Percentiles rank a stretch among this genome's conserved stretches.
Conservation (phyloP, 2,329 filamentous ascomycete genomes). For the Microascus cirrosus region DNA sequence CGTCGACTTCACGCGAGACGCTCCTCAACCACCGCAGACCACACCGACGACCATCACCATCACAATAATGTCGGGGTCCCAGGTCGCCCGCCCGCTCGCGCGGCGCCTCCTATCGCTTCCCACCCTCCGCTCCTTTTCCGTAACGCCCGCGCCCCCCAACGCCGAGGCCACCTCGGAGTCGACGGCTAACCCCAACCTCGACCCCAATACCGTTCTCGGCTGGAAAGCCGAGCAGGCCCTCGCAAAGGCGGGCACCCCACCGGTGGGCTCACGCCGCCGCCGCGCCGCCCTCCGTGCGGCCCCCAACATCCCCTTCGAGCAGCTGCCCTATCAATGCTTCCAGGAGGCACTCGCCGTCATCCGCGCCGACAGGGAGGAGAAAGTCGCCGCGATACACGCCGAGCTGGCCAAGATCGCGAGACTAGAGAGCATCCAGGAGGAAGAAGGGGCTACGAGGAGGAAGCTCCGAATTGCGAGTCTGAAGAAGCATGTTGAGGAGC, state of each 20-base stretch:
- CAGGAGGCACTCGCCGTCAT: conserved; percentile 87
- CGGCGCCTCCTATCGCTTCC: conserved; percentile 34
- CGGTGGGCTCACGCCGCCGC: conserved; percentile 75
- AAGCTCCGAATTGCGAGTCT: conserved; percentile 58
- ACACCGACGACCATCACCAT: not conserved
- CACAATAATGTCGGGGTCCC: conserved; percentile 44
- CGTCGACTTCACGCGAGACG: not conserved
- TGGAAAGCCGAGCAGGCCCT: conserved; percentile 56
- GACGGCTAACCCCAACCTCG: conserved; percentile 30
- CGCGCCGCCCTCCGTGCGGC: conserved; percentile 58
- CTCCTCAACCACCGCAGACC: not conserved
- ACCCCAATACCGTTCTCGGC: conserved; percentile 59
- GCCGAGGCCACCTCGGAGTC: not conserved
- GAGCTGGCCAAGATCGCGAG: conserved; percentile 59
- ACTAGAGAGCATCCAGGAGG: conserved; percentile 38
- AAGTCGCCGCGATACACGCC: conserved; percentile 59
- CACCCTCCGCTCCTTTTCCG: conserved; percentile 20
- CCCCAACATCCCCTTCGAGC: conserved; percentile 72
- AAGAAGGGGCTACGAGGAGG: conserved; percentile 47
- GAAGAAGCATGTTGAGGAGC: conserved; percentile 57
- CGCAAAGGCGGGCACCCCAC: conserved; percentile 55
- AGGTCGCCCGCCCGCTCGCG: conserved; percentile 44
- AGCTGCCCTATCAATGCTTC: conserved; percentile 94
- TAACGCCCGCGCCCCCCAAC: conserved; percentile 10
- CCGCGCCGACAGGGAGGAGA: conserved; percentile 67